These are phyloP conservation scores for Schizosaccharomyces japonicus DNA, from an alignment of 805 yeast genomes.

Conservation along the genomic window DNA sequence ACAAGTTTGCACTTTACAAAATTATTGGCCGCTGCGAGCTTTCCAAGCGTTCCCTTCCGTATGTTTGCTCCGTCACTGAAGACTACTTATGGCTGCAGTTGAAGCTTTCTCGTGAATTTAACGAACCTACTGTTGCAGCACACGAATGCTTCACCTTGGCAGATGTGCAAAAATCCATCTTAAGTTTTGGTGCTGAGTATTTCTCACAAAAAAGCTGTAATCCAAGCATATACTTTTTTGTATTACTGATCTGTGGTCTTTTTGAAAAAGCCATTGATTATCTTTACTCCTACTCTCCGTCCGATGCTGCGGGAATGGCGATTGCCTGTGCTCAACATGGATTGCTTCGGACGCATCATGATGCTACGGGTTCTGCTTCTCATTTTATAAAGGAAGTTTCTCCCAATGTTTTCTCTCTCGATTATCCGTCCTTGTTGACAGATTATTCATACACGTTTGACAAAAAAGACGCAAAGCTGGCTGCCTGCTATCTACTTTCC, in stretches of 20 bases:
- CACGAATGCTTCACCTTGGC: conserved; percentile 28
- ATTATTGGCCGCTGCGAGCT: conserved; percentile 75
- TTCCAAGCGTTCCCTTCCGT: conserved; percentile 42
- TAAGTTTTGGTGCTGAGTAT: conserved; percentile 47
- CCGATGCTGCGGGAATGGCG: conserved; percentile 75
- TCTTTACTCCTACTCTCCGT: conserved; percentile 37
- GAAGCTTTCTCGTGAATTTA: conserved; percentile 36
- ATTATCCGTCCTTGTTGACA: conserved; percentile 44
- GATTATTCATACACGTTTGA: conserved; percentile 65
- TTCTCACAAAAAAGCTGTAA: conserved; percentile 37
- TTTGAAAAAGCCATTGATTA: conserved; percentile 60
- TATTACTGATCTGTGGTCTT: conserved; percentile 49
- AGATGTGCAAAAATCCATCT: conserved; percentile 50
- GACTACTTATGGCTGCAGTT: conserved; percentile 96
- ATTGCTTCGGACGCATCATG: conserved; percentile 28
- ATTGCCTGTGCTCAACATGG: conserved; percentile 59
- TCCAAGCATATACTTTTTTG: conserved; percentile 51
- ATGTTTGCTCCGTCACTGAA: conserved; percentile 53
- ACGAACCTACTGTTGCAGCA: not conserved
- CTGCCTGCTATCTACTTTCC: conserved; percentile 65
- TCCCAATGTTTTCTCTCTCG: conserved; percentile 12
- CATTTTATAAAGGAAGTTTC: not conserved
- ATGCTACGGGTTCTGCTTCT: conserved; percentile 10
- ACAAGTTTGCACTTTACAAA: conserved; percentile 70
- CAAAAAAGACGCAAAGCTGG: conserved; percentile 66